Conservation (phyloP, 805 yeast species). For the Candida rishiriensis region DNA sequence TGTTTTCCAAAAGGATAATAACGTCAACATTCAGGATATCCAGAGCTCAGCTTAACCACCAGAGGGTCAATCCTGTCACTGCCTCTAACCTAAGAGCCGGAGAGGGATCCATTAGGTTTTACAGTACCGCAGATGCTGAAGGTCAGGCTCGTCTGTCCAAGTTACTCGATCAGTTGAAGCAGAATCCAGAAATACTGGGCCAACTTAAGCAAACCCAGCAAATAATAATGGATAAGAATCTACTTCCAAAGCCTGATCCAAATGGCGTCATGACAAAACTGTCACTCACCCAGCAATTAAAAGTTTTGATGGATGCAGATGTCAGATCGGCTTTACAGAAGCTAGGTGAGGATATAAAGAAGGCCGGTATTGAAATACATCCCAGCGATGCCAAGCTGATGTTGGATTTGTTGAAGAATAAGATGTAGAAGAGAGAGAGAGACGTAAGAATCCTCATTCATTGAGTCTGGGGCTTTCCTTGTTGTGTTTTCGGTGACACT, state of each 20-base stretch:
- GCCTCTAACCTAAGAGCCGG: background rate
- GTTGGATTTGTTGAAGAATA: slow-evolving; percentile 18
- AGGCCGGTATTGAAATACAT: slow-evolving; percentile 20
- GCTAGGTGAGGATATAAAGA: slow-evolving; percentile 18
- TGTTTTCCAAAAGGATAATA: background rate
- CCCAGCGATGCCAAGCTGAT: slow-evolving; percentile 24
- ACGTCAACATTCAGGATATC: background rate
- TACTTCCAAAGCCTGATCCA: slow-evolving; percentile 10
- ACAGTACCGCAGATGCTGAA: slow-evolving; percentile 2
- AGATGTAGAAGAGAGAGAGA: slow-evolving; percentile 4
- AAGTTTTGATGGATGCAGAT: slow-evolving; percentile 26
- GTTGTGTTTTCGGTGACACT: background rate
- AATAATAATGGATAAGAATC: slow-evolving; percentile 22
- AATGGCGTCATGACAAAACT: slow-evolving; percentile 8
- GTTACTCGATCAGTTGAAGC: slow-evolving; percentile 24
- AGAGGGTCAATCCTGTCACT: background rate
- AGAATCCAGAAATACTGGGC: slow-evolving; percentile 31
- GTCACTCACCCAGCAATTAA: slow-evolving; percentile 23
- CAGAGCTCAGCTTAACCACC: background rate
- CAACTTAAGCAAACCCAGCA: slow-evolving; percentile 30
- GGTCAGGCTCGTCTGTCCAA: slow-evolving; percentile 4
- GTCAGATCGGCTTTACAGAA: slow-evolving; percentile 20
- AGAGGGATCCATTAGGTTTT: background rate
- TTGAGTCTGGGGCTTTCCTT: too few species aligned
- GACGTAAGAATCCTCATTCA: too few species aligned